Evolutionary conservation across 75 land plant genomes (phyloP), one percentile per base, ranked within the genome.

Genomic region (Larix kaempferi): DNA sequence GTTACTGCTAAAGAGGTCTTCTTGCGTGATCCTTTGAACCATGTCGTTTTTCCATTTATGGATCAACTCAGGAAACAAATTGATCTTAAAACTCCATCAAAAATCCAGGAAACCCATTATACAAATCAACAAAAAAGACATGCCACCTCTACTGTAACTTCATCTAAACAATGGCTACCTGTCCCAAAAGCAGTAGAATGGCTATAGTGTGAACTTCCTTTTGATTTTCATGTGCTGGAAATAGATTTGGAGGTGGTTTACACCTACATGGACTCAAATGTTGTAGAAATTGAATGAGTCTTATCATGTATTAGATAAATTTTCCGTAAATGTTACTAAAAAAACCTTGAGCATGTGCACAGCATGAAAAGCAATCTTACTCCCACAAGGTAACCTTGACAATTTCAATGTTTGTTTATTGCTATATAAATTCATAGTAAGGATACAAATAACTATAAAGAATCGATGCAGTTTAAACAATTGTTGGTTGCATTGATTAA

Each of bases 201-300:
- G 19, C 57, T 80, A 57, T 82, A 81, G 6, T 78, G 75, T 69
- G 94, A 87, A 74, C 92, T 98, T 79, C 99, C 99, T 12, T 98
- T 98, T 84, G 99, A 98, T 88, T 98, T 98, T 81, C 91, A 89
- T 76, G 91, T 98, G 37, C 80, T 98, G 74, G 99, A 98, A 79
- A 86, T 91, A 62, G 99, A 96, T 52, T 79, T 98, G 66, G 99
- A 98, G 80, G 88, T 90, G 80, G 99, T 98, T 13, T 98, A 96
- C 75, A 72, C 85, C 66, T 95, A 78, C 78, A 78, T 98, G 79
- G 98, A 91, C 49, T 74, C 84, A 14, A 90, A 81, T 54, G 99
- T 91, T 39, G 81, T 84, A 37, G 94, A 93, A 19, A 88, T 98
- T 39, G 98, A 93, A 78, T 84, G 83, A 79, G 61, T 98, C 96